phyloP scores from a whole-genome alignment of 345 rosid species.

The Populus tremula region DNA sequence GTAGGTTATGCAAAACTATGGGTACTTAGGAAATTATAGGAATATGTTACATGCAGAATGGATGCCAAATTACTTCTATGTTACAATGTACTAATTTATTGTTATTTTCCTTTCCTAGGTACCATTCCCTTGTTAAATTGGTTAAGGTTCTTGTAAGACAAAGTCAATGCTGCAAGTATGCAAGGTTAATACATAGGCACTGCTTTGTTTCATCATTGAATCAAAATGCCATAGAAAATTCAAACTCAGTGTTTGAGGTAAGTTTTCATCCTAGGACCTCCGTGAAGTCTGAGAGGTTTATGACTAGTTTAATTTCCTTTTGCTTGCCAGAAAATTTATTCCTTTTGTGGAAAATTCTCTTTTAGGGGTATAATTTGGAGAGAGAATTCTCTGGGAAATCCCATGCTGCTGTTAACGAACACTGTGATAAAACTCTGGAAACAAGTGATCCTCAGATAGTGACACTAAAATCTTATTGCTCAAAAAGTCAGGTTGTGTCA shows the following conservation, averaged over 20 bases:
- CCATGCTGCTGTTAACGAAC: constrained; percentile 15
- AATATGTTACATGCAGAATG: not conserved
- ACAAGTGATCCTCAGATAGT: constrained; percentile 19
- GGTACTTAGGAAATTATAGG: not conserved
- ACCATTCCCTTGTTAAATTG: constrained; percentile 50
- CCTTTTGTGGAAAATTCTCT: constrained; percentile 3
- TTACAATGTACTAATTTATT: not conserved
- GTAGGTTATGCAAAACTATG: not conserved
- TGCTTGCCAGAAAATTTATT: not conserved
- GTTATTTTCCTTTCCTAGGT: constrained; percentile 39
- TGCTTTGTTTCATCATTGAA: constrained; percentile 39
- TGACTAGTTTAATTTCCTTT: constrained; percentile 4
- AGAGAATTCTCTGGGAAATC: constrained; percentile 14
- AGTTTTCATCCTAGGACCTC: constrained; percentile 15
- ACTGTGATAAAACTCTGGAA: constrained; percentile 10
- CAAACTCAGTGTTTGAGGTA: constrained; percentile 32
- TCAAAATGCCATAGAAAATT: constrained; percentile 16
- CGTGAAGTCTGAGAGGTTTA: constrained; percentile 1
- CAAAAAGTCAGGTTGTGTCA: constrained; percentile 60
- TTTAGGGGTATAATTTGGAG: constrained; percentile 32
- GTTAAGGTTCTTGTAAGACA: constrained; percentile 55
- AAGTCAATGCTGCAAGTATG: constrained; percentile 45
- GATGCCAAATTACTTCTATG: not conserved
- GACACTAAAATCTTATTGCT: constrained; percentile 49
- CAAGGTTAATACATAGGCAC: constrained; percentile 59